Evolutionary conservation across 2,329 filamentous ascomycete genomes (phyloP).

Genomic region (Emmonsiellopsis sp.): DNA sequence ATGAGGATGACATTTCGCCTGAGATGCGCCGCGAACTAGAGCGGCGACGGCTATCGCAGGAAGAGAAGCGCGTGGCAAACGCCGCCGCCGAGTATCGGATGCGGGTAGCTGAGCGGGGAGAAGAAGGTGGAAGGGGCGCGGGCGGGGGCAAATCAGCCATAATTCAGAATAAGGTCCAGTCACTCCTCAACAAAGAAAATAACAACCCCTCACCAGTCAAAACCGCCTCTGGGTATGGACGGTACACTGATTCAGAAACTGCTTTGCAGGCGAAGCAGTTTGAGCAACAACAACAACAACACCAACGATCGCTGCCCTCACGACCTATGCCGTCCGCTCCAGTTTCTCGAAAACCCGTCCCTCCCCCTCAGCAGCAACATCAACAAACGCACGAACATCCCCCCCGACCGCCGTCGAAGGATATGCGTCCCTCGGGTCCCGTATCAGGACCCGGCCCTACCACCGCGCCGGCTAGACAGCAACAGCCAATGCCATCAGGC

Average conservation of each 20-base stretch:
- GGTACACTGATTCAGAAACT: conserved; percentile 56
- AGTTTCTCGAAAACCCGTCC: conserved; percentile 7
- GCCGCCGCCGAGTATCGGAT: conserved; percentile 83
- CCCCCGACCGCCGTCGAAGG: conserved; percentile 6
- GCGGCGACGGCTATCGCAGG: conserved; percentile 67
- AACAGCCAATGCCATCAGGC: conserved; percentile 3
- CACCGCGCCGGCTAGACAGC: background rate
- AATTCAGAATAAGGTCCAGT: conserved; percentile 88
- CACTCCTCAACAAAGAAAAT: conserved; percentile 64
- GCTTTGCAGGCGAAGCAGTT: conserved; percentile 32
- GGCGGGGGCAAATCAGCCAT: conserved; percentile 58
- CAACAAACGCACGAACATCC: conserved; percentile 1
- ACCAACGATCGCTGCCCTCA: conserved; percentile 7
- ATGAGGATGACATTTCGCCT: conserved; percentile 67
- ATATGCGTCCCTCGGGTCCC: background rate
- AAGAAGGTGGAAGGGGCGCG: conserved; percentile 34
- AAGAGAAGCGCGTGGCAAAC: conserved; percentile 81
- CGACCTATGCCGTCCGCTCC: conserved; percentile 6
- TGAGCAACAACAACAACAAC: conserved; percentile 6
- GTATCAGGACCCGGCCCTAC: background rate
- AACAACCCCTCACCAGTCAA: conserved; percentile 51
- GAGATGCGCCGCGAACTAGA: conserved; percentile 89
- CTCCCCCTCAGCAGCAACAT: background rate
- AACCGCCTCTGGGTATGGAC: conserved; percentile 84
- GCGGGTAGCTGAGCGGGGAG: conserved; percentile 57